phyloP scores from a whole-genome alignment of 2,329 filamentous ascomycete species.

The Pyrenophora tritici-repentis region DNA sequence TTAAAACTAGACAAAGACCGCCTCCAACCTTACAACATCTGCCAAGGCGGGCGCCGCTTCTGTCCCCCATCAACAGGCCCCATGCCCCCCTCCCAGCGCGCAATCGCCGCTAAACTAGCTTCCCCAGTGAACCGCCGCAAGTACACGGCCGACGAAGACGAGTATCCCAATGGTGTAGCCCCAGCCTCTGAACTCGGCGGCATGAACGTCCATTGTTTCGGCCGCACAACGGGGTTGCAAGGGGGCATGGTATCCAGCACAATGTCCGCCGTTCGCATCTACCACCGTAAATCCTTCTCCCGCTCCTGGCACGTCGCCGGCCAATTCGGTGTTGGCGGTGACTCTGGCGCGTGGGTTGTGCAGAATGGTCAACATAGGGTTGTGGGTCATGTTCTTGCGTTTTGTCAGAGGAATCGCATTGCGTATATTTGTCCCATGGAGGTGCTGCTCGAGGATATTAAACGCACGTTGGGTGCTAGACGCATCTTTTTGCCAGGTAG shows the following conservation, averaged over 20 bases:
- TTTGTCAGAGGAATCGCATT: conserved; percentile 77
- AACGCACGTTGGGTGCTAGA: conserved; percentile 71
- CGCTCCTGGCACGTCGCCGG: conserved; percentile 69
- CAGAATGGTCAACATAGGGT: conserved; percentile 78
- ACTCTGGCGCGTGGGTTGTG: conserved; percentile 92
- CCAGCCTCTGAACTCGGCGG: conserved; percentile 69
- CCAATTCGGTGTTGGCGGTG: conserved; percentile 75
- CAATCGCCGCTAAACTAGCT: conserved; percentile 40
- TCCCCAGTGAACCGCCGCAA: conserved; percentile 42
- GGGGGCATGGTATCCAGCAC: conserved; percentile 76
- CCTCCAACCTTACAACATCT: conserved; percentile 71
- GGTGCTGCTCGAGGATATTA: conserved; percentile 82
- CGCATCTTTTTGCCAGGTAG: conserved; percentile 73
- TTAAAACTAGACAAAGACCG: conserved; percentile 78
- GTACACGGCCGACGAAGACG: conserved; percentile 46
- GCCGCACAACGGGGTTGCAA: conserved; percentile 82
- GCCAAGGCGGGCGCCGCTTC: conserved; percentile 59
- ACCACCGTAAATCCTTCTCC: conserved; percentile 79
- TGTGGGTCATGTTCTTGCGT: conserved; percentile 89
- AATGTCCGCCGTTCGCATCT: conserved; percentile 84
- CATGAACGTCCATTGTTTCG: conserved; percentile 82
- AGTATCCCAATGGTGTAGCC: conserved; percentile 63
- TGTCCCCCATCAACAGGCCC: conserved; percentile 31
- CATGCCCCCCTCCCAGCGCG: conserved; percentile 33
- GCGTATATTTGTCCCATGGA: conserved; percentile 98